A percentile compares a stretch with the other conserved stretches of the same genome.
These are phyloP conservation scores for Fusarium sp. DNA, from an alignment of 2,329 filamentous ascomycete genomes.

Conservation along the genomic window DNA sequence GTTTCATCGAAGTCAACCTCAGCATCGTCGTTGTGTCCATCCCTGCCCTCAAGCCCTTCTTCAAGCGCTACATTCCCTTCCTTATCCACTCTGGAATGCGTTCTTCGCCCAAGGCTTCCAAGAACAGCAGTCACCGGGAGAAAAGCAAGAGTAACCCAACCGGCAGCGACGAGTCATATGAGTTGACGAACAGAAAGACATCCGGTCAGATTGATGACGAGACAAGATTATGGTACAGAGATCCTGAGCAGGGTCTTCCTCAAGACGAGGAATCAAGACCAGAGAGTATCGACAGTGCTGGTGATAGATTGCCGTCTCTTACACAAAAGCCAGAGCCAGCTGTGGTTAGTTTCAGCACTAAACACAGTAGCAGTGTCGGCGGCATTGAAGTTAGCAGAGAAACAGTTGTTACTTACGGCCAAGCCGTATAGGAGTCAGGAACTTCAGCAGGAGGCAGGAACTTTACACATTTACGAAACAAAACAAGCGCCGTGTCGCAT, in stretches of 20 bases:
- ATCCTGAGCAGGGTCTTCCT: conserved; percentile 13
- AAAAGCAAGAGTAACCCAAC: conserved; percentile 30
- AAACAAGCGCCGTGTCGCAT: conserved; percentile 18
- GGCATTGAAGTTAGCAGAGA: conserved; percentile 45
- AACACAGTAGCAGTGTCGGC: conserved; percentile 21
- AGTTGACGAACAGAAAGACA: conserved; percentile 39
- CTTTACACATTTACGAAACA: neutral
- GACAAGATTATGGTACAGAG: conserved; percentile 30
- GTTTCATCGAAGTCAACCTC: conserved; percentile 61
- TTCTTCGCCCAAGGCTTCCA: conserved; percentile 33
- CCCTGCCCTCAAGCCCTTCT: conserved; percentile 62
- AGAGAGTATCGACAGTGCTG: conserved; percentile 41
- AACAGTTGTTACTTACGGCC: conserved; percentile 41
- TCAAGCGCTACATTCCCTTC: conserved; percentile 51
- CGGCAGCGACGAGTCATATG: conserved; percentile 38
- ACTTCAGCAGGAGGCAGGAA: neutral
- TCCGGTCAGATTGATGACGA: conserved; percentile 42
- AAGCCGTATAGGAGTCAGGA: neutral
- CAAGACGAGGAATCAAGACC: conserved; percentile 27
- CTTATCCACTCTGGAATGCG: conserved; percentile 44
- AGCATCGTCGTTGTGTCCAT: conserved; percentile 63
- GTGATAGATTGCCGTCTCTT: conserved; percentile 21
- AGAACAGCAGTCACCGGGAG: conserved; percentile 29
- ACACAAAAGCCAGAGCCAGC: conserved; percentile 33
- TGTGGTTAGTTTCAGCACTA: conserved; percentile 37